Evolutionary conservation across 2,329 filamentous ascomycete genomes (phyloP).

Genomic region (Aspergillus fumigatiaffinis): DNA sequence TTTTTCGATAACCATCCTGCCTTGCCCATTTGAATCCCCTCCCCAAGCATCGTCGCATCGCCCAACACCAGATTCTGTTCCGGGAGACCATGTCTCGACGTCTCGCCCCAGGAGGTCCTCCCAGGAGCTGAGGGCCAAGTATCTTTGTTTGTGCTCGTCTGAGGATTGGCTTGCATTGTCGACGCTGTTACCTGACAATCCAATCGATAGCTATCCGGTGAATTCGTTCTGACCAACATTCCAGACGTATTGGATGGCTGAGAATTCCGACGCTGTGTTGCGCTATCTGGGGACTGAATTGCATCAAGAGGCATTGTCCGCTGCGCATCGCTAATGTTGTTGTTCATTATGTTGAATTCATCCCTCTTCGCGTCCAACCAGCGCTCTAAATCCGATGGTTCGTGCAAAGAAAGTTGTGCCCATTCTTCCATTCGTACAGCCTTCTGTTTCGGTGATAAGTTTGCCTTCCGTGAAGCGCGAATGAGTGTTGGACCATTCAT

Average conservation of each 20-base stretch:
- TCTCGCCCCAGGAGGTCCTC: not conserved
- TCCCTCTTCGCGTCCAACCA: slow-evolving; percentile 1
- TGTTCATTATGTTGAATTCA: not conserved
- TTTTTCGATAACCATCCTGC: not conserved
- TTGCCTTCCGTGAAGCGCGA: not conserved
- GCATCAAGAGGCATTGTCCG: not conserved
- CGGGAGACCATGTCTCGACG: not conserved
- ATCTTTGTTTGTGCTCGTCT: not conserved
- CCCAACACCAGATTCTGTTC: too few species aligned
- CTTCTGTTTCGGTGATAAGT: not conserved
- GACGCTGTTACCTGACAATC: too few species aligned
- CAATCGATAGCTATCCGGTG: not conserved
- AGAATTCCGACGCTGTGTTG: not conserved
- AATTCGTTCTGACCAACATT: not conserved
- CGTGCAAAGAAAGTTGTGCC: not conserved
- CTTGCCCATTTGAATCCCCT: not conserved
- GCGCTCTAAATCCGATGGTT: slow-evolving; percentile 1
- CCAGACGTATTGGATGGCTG: not conserved
- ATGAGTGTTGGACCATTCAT: not conserved
- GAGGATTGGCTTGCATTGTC: too few species aligned
- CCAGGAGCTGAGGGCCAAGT: not conserved
- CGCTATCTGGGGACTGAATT: not conserved
- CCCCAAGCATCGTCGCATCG: not conserved
- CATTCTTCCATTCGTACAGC: slow-evolving; percentile 3
- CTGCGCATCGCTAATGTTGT: not conserved